phyloP scores from a whole-genome alignment of 75 land plant species.

The Picea sitchensis region DNA sequence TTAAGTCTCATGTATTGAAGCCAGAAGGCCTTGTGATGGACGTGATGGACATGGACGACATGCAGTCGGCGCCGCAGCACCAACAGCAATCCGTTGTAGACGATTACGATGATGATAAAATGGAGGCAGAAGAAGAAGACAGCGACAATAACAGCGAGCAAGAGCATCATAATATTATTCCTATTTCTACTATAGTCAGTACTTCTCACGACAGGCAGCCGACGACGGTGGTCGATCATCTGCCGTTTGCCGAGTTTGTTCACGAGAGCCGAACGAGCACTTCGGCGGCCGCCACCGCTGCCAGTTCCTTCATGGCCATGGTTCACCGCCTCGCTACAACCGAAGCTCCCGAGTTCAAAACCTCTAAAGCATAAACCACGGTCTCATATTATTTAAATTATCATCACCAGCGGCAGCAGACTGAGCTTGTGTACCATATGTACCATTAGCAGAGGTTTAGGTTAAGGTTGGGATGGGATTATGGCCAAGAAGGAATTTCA shows the following conservation, averaged over 20 bases:
- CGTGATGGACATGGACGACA: slow-evolving; percentile 10
- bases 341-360: slow-evolving; percentile 9
- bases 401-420: no score
- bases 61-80: neutral
- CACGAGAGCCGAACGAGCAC: neutral
- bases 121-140: slow-evolving; percentile 10
- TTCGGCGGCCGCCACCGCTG: slow-evolving; percentile 1
- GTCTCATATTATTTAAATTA: no score
- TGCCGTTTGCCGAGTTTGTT: slow-evolving; percentile 9
- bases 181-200: neutral
- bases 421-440: no score
- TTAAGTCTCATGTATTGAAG: slow-evolving; percentile 1
- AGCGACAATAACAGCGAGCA: slow-evolving; percentile 11
- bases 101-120: slow-evolving; percentile 9
- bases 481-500: no score
- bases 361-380: slow-evolving; percentile 3
- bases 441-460: no score
- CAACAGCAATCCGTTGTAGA: slow-evolving; percentile 4
- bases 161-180: neutral
- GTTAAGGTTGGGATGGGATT: no score
- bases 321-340: slow-evolving; percentile 4
- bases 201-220: neutral
- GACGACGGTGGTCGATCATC: neutral
- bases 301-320: slow-evolving; percentile 14
- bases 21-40: slow-evolving; percentile 1